Evolutionary conservation across 2,329 filamentous ascomycete species (phyloP), one percentile per base, ranked within the genome.

Genomic region (Penicillium hesseltinei): DNA sequence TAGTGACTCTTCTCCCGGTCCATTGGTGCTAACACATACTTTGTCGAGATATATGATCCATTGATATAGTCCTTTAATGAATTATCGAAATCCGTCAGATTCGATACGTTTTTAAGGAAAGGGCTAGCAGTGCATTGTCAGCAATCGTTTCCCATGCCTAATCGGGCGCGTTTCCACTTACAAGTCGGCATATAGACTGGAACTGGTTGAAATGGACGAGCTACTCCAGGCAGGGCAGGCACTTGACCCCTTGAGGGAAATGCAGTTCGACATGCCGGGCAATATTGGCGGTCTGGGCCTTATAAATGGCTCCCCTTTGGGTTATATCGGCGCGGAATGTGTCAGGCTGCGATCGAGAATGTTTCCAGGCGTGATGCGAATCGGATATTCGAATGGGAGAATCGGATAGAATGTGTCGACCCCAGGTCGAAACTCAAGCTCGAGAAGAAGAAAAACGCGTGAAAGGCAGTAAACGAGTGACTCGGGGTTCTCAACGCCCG

Each of bases 61-160:
- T 84, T 78, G 52, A 97, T 83, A 75, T 95, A 97, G 55, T 83
- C 79, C 51, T 77, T 80, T 69, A 99, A 77, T 47, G 65, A 63
- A 69, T 89, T 83, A 73, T 99, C 94, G 72, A 99, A 99, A 9
- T 88, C 85, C 53, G 82, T 76, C 17, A 83, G 82, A 71, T 89
- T 87, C 44, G 89, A 89, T 66, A 97, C 94, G 73, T 84, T 90
- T 63, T 86, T 80, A 63, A 99, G 84, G 73, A 97, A 99, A 46
- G 92, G 88, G 77, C 92, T 96, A 70, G 46, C 46, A 60, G 21
- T 39, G 46, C 25, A 58, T 43, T 45, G 61, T 74, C 61, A 74
- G 72, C 64, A 54, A 36, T 67, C 65, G 35, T 36, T 15, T 48
- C 6, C 9, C 8, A 19, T 66, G 65, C 65, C 64, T 64, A 64